Evolutionary conservation across 176 grass and related monocot species (phyloP), one percentile per base, ranked within the genome.

Genomic region (Cymbopogon citratus): DNA sequence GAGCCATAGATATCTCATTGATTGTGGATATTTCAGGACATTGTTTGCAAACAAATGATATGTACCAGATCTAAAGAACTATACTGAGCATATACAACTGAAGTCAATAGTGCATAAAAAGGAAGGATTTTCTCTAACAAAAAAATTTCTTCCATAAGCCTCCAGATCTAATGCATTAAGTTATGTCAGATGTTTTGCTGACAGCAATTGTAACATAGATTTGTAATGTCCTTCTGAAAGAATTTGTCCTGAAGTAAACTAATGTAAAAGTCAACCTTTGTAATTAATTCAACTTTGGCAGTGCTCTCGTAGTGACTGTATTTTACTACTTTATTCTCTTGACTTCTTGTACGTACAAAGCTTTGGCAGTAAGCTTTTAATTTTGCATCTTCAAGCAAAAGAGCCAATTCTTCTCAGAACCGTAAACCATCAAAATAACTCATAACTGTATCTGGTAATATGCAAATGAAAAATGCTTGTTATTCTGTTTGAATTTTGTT

Each of bases 321-420:
- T 7, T 74, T 73, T 83, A 74, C 46, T 36, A 49, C 18, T 74
- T 65, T 83, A 51, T 64, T 38, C 28, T 65, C 43, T 80, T 51
- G 27, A 13, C 63, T 68, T 52, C 43, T 21, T 51, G 59, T 74
- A 49, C 1, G 7, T 31, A 46, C 3, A 24, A 81, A 33, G 25
- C 51, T 31, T 73, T 62, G 19, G 21, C 29, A 74, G 60, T n/a
- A 65, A 51, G 28, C 27, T 74, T 73, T 62, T 62, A 2, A 59
- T 74, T 49, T 23, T 36, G 26, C 36, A 25, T 74, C 19, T 73
- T 68, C n/a, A 14, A 25, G 28, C 19, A 68, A 24, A 54, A 54
- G 25, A 13, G 4, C 10, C 39, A 73, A 63, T 82, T 82, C 0
- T 24, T 82, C 68, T 64, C 39, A 81, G 7, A 71, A 28, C 31